A percentile compares a stretch with the other conserved stretches of the same genome.
Evolutionary conservation across 1,284 basidiomycete species (phyloP).

Genomic region (Malassezia dermatis): DNA sequence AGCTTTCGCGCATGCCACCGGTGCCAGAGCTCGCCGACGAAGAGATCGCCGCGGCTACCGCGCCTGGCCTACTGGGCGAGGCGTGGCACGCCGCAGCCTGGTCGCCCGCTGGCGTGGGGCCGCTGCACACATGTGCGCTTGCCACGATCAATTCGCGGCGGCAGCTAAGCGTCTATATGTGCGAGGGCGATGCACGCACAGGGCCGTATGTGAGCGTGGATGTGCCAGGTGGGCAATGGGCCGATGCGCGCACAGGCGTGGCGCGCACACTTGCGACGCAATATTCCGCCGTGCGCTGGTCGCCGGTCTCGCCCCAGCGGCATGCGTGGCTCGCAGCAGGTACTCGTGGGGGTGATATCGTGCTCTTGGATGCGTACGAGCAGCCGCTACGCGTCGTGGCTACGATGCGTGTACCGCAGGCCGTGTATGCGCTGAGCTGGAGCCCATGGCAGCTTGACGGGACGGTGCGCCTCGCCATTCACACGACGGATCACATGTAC

Average conservation of each 20-base stretch:
- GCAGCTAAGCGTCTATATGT: background rate
- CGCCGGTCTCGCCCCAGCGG: background rate
- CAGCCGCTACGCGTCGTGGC: background rate
- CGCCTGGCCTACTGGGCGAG: background rate
- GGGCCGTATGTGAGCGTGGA: conserved; percentile 1
- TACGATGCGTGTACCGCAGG: background rate
- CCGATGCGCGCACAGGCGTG: background rate
- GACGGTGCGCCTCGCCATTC: conserved; percentile 2
- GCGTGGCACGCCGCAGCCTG: conserved; percentile 12
- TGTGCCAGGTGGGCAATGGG: background rate
- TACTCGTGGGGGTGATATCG: conserved; percentile 10
- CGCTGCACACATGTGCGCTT: conserved; percentile 8
- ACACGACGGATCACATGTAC: background rate
- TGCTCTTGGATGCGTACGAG: conserved; percentile 1
- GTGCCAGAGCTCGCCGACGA: background rate
- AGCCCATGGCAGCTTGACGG: background rate
- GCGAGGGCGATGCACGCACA: background rate
- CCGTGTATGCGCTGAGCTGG: background rate
- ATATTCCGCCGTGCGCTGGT: background rate
- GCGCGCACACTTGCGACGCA: background rate
- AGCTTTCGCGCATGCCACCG: background rate
- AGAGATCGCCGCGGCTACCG: conserved; percentile 2
- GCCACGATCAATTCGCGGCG: conserved; percentile 7
- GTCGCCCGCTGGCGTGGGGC: conserved; percentile 11
- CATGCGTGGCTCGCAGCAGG: conserved; percentile 7